These are phyloP conservation scores for Neurospora tetrasperma DNA, from an alignment of 495 filamentous ascomycete species.

Conservation along the genomic window DNA sequence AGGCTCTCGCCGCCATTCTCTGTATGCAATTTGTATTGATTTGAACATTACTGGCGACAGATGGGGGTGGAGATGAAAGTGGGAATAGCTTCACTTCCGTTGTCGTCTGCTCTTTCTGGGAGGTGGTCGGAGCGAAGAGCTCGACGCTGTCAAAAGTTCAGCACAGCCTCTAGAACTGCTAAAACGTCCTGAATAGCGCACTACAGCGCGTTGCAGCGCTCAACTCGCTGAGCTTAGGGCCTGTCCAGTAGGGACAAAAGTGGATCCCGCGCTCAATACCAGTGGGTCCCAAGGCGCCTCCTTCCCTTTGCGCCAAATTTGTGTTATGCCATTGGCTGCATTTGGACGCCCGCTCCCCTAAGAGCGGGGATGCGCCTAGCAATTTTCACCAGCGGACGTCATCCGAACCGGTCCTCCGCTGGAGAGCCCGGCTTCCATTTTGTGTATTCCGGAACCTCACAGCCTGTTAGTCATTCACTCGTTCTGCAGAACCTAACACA, in stretches of 20 bases:
- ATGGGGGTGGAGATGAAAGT: background rate
- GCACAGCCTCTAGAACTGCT: background rate
- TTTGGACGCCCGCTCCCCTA: background rate
- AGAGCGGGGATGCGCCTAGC: background rate
- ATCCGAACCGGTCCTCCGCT: background rate
- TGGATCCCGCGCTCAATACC: background rate
- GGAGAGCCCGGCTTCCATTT: background rate
- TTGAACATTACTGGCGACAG: background rate
- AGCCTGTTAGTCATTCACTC: background rate
- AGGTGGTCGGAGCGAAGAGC: background rate
- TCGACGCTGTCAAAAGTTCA: background rate
- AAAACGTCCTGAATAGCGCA: background rate
- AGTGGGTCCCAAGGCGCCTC: background rate
- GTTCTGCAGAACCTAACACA: background rate
- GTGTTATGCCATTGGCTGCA: background rate
- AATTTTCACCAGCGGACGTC: background rate
- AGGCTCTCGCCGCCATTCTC: background rate
- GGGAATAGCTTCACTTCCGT: background rate
- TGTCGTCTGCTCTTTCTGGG: background rate
- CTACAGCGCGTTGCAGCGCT: background rate
- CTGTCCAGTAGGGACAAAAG: background rate
- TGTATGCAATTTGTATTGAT: background rate
- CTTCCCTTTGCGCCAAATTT: background rate
- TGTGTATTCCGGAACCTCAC: background rate
- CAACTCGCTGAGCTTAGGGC: background rate